Evolutionary conservation across 1,284 basidiomycete genomes (phyloP).

Genomic region (Marasmius fiardii): DNA sequence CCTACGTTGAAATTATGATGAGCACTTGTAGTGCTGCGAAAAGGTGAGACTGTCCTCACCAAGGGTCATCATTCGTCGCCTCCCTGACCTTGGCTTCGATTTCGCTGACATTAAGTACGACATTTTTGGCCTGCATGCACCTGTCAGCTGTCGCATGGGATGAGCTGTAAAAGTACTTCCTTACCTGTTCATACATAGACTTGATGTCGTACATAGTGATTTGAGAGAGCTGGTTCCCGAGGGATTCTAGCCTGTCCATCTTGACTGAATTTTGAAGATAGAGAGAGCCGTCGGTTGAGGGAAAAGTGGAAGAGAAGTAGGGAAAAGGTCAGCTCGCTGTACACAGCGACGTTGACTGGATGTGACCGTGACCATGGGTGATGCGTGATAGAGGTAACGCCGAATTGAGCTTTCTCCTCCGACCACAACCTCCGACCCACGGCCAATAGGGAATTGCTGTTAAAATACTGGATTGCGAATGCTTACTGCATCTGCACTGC

Average conservation of each 20-base stretch:
- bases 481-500: no score
- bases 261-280: neutral
- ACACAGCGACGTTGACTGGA: no score
- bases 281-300: neutral
- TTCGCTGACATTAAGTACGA: conserved; percentile 93
- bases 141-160: neutral
- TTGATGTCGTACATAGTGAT: conserved; percentile 92
- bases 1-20: conserved; percentile 45
- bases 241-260: conserved; percentile 66
- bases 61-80: conserved; percentile 97
- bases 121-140: conserved; percentile 73
- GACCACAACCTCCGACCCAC: no score
- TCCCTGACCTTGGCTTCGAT: conserved; percentile 98
- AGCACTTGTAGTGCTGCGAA: neutral
- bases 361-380: no score
- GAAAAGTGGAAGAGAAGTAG: neutral
- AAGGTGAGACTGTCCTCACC: conserved; percentile 51
- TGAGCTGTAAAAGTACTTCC: conserved; percentile 11
- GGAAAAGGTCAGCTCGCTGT: no score
- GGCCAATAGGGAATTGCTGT: no score
- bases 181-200: conserved; percentile 87
- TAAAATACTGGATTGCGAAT: no score
- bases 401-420: no score
- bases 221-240: conserved; percentile 67
- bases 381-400: no score